A percentile compares a stretch with the other conserved stretches of the same genome.
phyloP scores from a whole-genome alignment of 2,329 filamentous ascomycete species.

The Trichophyton equinum region DNA sequence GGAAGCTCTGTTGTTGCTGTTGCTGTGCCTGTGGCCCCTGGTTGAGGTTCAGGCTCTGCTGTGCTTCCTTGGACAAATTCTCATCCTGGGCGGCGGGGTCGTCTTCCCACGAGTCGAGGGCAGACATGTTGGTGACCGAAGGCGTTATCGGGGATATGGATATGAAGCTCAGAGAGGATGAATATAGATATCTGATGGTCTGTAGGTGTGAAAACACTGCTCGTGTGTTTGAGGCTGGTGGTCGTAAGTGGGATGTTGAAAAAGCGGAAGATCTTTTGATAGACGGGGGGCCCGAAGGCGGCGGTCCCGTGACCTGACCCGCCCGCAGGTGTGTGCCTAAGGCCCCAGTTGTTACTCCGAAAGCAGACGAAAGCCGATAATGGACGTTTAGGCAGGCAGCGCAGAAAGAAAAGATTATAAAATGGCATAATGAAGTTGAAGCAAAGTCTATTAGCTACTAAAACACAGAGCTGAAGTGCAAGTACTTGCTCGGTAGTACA shows the following conservation, averaged over 20 bases:
- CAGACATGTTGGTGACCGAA: constrained; percentile 52
- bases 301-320: not conserved
- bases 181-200: not conserved
- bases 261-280: not conserved
- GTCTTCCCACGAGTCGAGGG: constrained; percentile 92
- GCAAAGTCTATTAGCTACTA: not conserved
- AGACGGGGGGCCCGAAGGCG: not conserved
- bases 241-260: not conserved
- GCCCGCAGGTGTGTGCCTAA: not conserved
- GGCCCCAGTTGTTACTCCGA: not conserved
- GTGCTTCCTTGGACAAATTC: constrained; percentile 61
- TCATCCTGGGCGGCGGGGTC: constrained; percentile 65
- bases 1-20: constrained; percentile 37
- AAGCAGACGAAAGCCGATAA: not conserved
- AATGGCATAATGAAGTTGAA: not conserved
- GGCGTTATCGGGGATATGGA: constrained; percentile 12
- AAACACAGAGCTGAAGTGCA: not conserved
- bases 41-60: constrained; percentile 64
- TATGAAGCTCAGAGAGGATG: not conserved
- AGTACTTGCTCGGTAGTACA: not conserved
- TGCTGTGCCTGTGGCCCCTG: constrained; percentile 35
- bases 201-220: not conserved
- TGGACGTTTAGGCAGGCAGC: too few species aligned
- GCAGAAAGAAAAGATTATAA: not conserved
- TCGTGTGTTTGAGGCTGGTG: not conserved